A percentile compares a stretch with the other conserved stretches of the same genome.
phyloP scores from a whole-genome alignment of 2,329 filamentous ascomycete genomes.

The Dothistroma septosporum region DNA sequence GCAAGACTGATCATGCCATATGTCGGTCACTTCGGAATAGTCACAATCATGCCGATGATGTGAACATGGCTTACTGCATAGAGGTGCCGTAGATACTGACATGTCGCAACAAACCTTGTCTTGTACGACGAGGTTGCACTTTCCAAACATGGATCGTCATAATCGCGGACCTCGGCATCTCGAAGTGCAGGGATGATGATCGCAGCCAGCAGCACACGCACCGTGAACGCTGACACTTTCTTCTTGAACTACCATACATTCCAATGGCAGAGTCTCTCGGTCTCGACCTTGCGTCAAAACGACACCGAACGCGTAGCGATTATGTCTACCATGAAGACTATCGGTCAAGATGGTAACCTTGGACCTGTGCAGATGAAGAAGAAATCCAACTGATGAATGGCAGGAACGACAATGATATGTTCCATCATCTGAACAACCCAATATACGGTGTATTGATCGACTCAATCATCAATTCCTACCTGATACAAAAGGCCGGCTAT shows the following conservation, averaged over 20 bases:
- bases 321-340: constrained; percentile 79
- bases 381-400: neutral
- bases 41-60: no score
- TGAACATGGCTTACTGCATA: no score
- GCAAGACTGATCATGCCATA: no score
- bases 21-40: no score
- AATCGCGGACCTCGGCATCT: constrained; percentile 1
- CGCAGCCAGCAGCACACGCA: neutral
- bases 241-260: neutral
- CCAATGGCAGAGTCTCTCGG: constrained; percentile 38
- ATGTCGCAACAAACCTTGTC: neutral
- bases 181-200: neutral
- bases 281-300: constrained; percentile 36
- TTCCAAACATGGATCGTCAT: neutral
- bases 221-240: constrained; percentile 4
- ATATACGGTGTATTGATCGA: constrained; percentile 54
- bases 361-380: neutral
- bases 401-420: constrained; percentile 94
- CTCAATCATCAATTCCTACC: constrained; percentile 82
- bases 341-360: constrained; percentile 70
- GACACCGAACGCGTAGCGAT: constrained; percentile 54
- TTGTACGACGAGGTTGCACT: neutral
- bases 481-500: constrained; percentile 76
- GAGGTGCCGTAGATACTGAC: no score
- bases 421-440: constrained; percentile 64